A percentile compares a stretch with the other conserved stretches of the same genome.
Conservation (phyloP, 2,329 filamentous ascomycete genomes). For the Biscogniauxia mediterranea region DNA sequence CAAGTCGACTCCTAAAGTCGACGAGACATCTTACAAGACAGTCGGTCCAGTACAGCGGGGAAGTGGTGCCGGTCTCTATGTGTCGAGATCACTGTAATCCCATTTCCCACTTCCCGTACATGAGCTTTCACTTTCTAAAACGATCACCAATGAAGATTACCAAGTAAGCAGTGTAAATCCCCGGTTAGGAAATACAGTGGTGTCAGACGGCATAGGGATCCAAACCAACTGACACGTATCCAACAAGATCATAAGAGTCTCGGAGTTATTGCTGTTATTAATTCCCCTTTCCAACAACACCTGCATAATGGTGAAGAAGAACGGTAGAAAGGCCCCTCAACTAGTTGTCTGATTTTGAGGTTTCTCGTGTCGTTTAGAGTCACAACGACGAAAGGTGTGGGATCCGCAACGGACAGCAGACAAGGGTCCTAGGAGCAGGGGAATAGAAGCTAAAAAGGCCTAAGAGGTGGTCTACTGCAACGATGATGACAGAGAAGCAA, state of each 20-base stretch:
- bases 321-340: not conserved
- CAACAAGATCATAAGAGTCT: not conserved
- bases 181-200: not conserved
- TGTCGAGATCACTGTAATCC: not conserved
- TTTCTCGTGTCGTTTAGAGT: not conserved
- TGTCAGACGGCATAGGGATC: not conserved
- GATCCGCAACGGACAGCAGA: slow-evolving; percentile 16
- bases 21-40: slow-evolving; percentile 23
- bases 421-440: slow-evolving; percentile 19
- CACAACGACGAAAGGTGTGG: not conserved
- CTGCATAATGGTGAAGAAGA: not conserved
- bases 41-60: slow-evolving; percentile 2
- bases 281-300: not conserved
- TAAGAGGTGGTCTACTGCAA: not conserved
- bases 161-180: too few relatives aligned
- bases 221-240: not conserved
- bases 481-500: not conserved
- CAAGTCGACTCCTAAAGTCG: slow-evolving; percentile 8
- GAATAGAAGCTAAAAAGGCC: slow-evolving; percentile 3
- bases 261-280: not conserved
- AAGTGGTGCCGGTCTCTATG: not conserved
- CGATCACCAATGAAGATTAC: not conserved
- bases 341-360: not conserved
- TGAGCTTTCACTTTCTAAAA: not conserved
- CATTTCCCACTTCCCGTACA: not conserved